Percentiles rank a stretch among this genome's conserved stretches.
Conservation (phyloP, 2,329 filamentous ascomycete species). For the Aspergillus neoniger region DNA sequence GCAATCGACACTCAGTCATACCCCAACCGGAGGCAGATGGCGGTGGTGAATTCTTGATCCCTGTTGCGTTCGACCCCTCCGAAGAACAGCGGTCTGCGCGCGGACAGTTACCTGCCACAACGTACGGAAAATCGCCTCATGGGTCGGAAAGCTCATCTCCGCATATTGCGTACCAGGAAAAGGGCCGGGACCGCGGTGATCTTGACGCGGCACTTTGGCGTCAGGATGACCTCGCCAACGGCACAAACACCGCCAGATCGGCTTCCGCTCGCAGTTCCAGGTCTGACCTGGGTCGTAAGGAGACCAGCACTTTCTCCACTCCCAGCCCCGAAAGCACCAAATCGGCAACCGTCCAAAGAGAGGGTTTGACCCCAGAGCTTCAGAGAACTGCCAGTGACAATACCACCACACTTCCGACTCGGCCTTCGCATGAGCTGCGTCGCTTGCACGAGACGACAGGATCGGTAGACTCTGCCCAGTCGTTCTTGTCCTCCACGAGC, state of each 20-base stretch:
- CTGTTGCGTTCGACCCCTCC: slow-evolving; percentile 71
- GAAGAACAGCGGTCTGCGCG: slow-evolving; percentile 58
- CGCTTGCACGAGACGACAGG: slow-evolving; percentile 55
- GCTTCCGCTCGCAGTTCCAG: slow-evolving; percentile 51
- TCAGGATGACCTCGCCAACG: slow-evolving; percentile 32
- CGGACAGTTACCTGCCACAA: slow-evolving; percentile 42
- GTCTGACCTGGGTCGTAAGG: slow-evolving; percentile 42
- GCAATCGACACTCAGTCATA: slow-evolving; percentile 72
- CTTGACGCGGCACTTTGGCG: slow-evolving; percentile 30
- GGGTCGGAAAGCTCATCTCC: slow-evolving; percentile 62
- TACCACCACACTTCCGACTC: slow-evolving; percentile 42
- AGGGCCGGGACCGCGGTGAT: slow-evolving; percentile 66
- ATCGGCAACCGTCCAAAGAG: slow-evolving; percentile 38
- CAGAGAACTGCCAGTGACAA: slow-evolving; percentile 35
- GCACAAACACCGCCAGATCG: slow-evolving; percentile 45
- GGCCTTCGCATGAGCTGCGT: slow-evolving; percentile 60
- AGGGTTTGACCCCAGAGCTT: slow-evolving; percentile 19
- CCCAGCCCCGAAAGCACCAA: slow-evolving; percentile 32
- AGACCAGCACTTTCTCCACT: slow-evolving; percentile 45
- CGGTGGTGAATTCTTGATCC: slow-evolving; percentile 71
- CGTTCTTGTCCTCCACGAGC: slow-evolving; percentile 34
- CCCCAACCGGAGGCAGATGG: slow-evolving; percentile 57
- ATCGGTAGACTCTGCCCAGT: slow-evolving; percentile 43
- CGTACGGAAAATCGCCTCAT: slow-evolving; percentile 31
- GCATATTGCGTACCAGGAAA: slow-evolving; percentile 92